A percentile compares a stretch with the other conserved stretches of the same genome.
Conservation (phyloP, 2,329 filamentous ascomycete genomes). For the Metarhizium guizhouense region DNA sequence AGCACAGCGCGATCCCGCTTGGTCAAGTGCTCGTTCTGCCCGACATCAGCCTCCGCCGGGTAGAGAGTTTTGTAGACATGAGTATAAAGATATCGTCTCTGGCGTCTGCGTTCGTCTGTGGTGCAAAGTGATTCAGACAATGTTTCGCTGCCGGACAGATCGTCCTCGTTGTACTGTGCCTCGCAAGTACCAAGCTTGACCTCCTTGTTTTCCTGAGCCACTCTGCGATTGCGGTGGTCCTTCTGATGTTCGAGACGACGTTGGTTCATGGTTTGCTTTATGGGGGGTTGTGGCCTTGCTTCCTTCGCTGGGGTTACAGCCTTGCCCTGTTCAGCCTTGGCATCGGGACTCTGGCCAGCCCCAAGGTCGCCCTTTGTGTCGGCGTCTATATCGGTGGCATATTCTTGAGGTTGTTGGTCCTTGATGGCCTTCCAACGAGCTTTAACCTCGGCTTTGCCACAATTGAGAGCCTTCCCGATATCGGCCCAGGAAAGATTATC, state of each 20-base stretch:
- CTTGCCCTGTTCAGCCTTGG: not conserved
- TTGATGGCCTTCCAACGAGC: conserved; percentile 24
- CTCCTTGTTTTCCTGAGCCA: not conserved
- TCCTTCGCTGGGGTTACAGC: not conserved
- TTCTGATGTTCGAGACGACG: no score
- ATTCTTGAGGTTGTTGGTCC: conserved; percentile 6
- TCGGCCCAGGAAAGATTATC: conserved; percentile 19
- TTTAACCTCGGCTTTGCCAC: conserved; percentile 19
- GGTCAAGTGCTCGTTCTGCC: conserved; percentile 17
- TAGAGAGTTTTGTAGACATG: conserved; percentile 23
- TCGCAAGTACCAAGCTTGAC: not conserved
- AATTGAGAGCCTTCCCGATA: conserved; percentile 19
- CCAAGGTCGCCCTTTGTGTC: not conserved
- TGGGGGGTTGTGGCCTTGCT: no score
- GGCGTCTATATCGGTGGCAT: conserved; percentile 1
- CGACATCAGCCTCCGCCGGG: conserved; percentile 13
- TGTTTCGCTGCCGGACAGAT: conserved; percentile 18
- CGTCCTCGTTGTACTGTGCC: not conserved
- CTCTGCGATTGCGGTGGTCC: not conserved
- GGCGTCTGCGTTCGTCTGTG: conserved; percentile 10
- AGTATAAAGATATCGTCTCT: conserved; percentile 22
- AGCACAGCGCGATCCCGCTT: conserved; percentile 26
- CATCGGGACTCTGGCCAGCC: not conserved
- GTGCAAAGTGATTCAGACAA: conserved; percentile 14
- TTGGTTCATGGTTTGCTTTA: no score